Base-by-base conservation (phyloP, 75 land plant genomes). In the Pseudotsuga menziesii region DNA sequence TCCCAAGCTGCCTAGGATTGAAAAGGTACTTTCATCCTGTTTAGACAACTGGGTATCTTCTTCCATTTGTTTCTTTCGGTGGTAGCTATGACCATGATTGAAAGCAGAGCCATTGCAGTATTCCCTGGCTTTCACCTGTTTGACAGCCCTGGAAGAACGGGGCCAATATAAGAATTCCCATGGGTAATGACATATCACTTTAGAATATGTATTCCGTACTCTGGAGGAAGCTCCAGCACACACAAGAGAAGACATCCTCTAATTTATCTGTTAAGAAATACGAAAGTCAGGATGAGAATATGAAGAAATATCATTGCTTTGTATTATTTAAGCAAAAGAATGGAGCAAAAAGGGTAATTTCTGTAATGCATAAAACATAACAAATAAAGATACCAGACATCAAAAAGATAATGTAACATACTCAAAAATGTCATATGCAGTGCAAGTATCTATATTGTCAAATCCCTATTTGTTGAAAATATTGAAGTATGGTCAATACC, bases 11-110 rank as follows among this genome's bases (percentile, higher is more conserved):
- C 72, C 57, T 54, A 89, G 29, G 77, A 81, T 81, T 15, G 78
- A 62, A 72, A 58, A 83, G 5, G 79, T 74, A 57, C 20, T 76
- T 67, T 76, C 64, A 55, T 81, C 77, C 89, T 85, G 85, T 55
- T 78, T 83, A 27, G 57, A 76, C n/a, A 77, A 54, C 0, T 59
- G 63, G 20, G 32, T 15, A n/a, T 84, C 90, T 1, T 84, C 90
- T 1, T 69, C 54, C 35, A 72, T 22, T 14, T 77, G 74, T 60
- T 79, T 32, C 2, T 60, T 29, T 13, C 35, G 71, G 60, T 79
- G 81, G 67, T 81, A 81, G 22, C 67, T 32, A 63, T 29, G 15
- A 63, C 26, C 67, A 29, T 26, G 29, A 13, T 62, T 16, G 4
- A 29, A 29, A 4, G 19, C 17, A 62, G 66, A 62, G 29, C 19